Evolutionary conservation across 306 rosid genomes (phyloP), one percentile per base, ranked within the genome.

Genomic region (Betula pendula): DNA sequence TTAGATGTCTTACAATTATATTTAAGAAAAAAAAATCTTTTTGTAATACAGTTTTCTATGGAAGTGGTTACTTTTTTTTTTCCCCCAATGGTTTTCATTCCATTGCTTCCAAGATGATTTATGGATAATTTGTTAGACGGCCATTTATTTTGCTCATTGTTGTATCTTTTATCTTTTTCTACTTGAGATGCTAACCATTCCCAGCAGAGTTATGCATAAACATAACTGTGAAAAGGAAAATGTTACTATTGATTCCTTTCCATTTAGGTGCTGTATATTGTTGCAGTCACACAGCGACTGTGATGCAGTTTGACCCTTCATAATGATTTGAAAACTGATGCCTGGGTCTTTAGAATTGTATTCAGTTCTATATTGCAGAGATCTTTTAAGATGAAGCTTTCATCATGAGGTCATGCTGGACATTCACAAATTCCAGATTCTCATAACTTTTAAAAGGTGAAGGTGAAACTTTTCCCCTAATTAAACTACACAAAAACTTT

Each of bases 401-500:
- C 48, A 66, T 38, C 70, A 66, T 66, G 47, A 38, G 70, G 48
- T 66, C 70, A 38, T 66, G 48, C 49, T 38, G 70, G 70, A 35
- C 11, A 7, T 60, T 14, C n/a, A 29, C 67, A 29, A 13, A 29
- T 60, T 2, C 16, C 25, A 11, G 70, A 38, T 9, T 65, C 47
- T 3, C 44, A 19, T 65, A 17, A 14, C 7, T 16, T 35, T 35
- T 4, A 38, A 17, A 19, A 65, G 68, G 48, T 65, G 45, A 19
- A 65, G 68, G 48, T 65, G 45, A 19, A 65, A 19, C 20, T 45
- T n/a, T 31, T 35, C 17, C 45, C 48, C 70, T 35, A 19, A 17
- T 38, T 65, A 65, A 33, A 17, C 70, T 2, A 35, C 19, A 24
- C 70, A 8, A 29, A 15, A 15, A 27, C 68, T 33, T 40, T 65